Conservation (phyloP, 208 protist species). For the Crithidia brevicula region DNA sequence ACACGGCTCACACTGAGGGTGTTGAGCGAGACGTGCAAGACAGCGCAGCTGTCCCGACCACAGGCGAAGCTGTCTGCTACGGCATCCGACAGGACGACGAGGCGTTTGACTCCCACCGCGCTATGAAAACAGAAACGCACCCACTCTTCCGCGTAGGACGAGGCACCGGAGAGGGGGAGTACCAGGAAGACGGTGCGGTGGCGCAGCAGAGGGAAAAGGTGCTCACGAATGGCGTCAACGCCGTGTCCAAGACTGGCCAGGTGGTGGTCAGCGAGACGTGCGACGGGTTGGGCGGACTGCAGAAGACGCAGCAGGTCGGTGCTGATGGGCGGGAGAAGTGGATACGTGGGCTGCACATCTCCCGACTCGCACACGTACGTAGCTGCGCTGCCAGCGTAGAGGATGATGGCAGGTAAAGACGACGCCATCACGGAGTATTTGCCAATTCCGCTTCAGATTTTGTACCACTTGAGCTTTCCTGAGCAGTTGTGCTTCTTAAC, state of each 20-base stretch:
- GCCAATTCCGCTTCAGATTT: too few species aligned
- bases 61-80: conserved; percentile 56
- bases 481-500: too few species aligned
- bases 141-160: conserved; percentile 42
- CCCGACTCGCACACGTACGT: conserved; percentile 51
- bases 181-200: conserved; percentile 48
- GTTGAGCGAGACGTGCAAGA: conserved; percentile 26
- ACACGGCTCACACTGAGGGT: conserved; percentile 23
- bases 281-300: neutral
- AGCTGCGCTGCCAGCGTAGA: conserved; percentile 34
- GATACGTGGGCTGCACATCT: conserved; percentile 48
- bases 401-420: conserved; percentile 14
- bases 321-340: conserved; percentile 21
- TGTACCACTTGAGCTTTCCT: too few species aligned
- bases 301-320: conserved; percentile 20
- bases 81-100: conserved; percentile 65
- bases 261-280: neutral
- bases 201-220: conserved; percentile 37
- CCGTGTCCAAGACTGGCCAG: neutral
- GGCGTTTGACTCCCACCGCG: conserved; percentile 25
- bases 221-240: neutral
- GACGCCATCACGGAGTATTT: conserved; percentile 12
- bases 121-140: conserved; percentile 33
- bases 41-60: conserved; percentile 32
- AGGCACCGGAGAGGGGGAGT: conserved; percentile 30